phyloP scores from a whole-genome alignment of 176 grass and related monocot species.

The Rhipidocladum racemiflorum region DNA sequence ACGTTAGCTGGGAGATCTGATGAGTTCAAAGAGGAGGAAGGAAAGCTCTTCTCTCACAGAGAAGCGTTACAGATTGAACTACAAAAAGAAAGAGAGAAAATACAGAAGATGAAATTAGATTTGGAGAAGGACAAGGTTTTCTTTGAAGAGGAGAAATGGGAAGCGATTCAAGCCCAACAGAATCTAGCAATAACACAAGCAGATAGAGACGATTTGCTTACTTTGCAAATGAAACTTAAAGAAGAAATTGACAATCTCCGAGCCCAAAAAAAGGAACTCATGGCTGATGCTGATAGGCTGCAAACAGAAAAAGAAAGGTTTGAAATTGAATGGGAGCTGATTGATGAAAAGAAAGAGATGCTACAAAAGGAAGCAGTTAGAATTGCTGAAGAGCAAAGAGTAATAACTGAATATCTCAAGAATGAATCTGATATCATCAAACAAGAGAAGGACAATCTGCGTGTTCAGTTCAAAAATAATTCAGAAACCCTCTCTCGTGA shows the following conservation, averaged over 20 bases:
- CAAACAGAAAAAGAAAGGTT: constrained; percentile 91
- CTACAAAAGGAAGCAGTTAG: constrained; percentile 58
- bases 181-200: constrained; percentile 60
- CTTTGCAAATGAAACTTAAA: constrained; percentile 77
- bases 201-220: constrained; percentile 62
- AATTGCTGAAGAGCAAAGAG: constrained; percentile 66
- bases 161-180: constrained; percentile 50
- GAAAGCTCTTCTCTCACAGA: constrained; percentile 36
- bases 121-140: constrained; percentile 64
- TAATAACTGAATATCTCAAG: constrained; percentile 53
- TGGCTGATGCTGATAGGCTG: constrained; percentile 69
- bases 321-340: constrained; percentile 89
- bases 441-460: constrained; percentile 71
- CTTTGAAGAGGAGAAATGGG: constrained; percentile 61
- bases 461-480: constrained; percentile 61
- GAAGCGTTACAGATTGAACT: constrained; percentile 28
- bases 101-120: constrained; percentile 54
- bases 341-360: constrained; percentile 88
- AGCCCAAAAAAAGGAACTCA: constrained; percentile 67
- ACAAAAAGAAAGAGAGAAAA: constrained; percentile 56
- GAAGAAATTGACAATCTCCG: constrained; percentile 90
- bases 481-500: constrained; percentile 66
- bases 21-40: constrained; percentile 53
- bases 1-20: constrained; percentile 44
- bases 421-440: constrained; percentile 66